Evolutionary conservation across 2,329 filamentous ascomycete species (phyloP).

Genomic region (Pseudogymnoascus sp.): DNA sequence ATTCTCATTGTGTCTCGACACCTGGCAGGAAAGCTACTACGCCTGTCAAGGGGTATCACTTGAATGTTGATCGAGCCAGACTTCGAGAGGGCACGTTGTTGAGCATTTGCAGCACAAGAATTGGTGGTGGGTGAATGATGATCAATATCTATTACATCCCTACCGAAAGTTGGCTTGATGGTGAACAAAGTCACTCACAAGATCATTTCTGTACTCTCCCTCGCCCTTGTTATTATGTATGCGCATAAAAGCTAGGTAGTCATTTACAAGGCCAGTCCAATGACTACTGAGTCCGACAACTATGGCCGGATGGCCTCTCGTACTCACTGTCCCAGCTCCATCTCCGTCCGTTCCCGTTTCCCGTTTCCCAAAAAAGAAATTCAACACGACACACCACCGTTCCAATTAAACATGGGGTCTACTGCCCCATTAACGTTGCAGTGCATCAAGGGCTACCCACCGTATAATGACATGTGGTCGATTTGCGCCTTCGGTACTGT

Average conservation of each 20-base stretch:
- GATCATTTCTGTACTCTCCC: neutral
- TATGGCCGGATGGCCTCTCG: neutral
- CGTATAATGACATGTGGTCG: conserved; percentile 5
- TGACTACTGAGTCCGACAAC: neutral
- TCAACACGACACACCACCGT: neutral
- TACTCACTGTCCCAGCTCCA: neutral
- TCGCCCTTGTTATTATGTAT: neutral
- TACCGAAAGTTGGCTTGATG: neutral
- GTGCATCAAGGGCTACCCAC: neutral
- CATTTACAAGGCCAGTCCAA: neutral
- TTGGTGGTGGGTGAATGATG: neutral
- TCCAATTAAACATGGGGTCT: conserved; percentile 5
- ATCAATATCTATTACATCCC: neutral
- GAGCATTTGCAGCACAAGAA: neutral
- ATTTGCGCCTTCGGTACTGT: neutral
- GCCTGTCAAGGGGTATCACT: neutral
- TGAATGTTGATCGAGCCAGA: no score
- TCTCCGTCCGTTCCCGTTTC: neutral
- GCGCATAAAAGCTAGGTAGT: conserved; percentile 5
- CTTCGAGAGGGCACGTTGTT: neutral
- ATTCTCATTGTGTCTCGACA: neutral
- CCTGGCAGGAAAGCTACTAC: neutral
- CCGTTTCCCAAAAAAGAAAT: neutral
- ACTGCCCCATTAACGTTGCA: neutral
- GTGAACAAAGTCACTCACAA: conserved; percentile 1